phyloP scores from a whole-genome alignment of 371 early-diverging fungal species.

The Mortierella sp. region DNA sequence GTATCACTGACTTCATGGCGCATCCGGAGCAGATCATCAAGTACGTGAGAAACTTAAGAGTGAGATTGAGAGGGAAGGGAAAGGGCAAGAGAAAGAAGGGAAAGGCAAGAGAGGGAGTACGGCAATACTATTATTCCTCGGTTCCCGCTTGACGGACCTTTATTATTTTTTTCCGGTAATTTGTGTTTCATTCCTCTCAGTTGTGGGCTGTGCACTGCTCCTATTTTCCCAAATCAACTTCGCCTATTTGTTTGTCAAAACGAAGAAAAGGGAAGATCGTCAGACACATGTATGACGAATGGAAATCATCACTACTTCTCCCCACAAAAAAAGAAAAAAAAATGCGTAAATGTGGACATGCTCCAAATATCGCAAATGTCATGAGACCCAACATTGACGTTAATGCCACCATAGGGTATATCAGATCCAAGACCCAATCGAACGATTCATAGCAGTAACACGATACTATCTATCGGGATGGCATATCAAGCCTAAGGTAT shows the following conservation, averaged over 20 bases:
- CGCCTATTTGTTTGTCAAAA: too few species aligned
- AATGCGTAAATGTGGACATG: too few species aligned
- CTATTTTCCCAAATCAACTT: too few species aligned
- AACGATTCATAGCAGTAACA: constrained; percentile 91
- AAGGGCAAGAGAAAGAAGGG: neutral
- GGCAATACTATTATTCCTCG: too few species aligned
- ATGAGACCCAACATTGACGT: neutral
- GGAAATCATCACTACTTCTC: too few species aligned
- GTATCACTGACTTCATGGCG: constrained; percentile 96
- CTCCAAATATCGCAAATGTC: neutral
- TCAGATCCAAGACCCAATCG: constrained; percentile 77
- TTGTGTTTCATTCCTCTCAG: too few species aligned
- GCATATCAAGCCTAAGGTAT: constrained; percentile 96
- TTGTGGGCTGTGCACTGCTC: too few species aligned
- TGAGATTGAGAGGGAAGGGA: neutral
- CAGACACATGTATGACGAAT: neutral
- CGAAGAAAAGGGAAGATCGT: neutral
- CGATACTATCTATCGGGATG: constrained; percentile 95
- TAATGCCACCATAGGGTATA: constrained; percentile 61
- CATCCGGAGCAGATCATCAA: constrained; percentile 90
- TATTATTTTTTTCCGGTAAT: neutral
- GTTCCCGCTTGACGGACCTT: neutral
- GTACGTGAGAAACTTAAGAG: constrained; percentile 63
- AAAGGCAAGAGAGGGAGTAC: neutral
- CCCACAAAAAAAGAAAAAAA: too few species aligned